Conservation (phyloP, 768 basidiomycete genomes). For the Tubosaeta sp. region DNA sequence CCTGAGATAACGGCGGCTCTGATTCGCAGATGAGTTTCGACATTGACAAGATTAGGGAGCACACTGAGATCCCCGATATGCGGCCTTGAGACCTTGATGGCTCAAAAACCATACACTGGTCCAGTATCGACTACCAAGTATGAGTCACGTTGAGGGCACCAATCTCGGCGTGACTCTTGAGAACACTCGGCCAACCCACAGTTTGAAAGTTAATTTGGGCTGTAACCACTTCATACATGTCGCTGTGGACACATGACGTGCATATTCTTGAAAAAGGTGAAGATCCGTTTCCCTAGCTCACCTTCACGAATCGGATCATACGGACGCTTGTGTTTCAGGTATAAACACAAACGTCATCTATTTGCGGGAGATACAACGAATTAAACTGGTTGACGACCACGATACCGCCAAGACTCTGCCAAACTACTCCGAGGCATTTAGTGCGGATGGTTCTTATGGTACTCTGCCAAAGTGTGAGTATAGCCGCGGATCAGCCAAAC, state of each 20-base stretch:
- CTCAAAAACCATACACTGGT: background rate
- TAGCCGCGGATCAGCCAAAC: background rate
- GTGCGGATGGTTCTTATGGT: constrained; percentile 90
- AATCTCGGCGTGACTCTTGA: background rate
- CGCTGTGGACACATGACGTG: background rate
- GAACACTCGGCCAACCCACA: no score
- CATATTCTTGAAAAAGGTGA: background rate
- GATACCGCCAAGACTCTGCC: constrained; percentile 1
- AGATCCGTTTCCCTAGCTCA: background rate
- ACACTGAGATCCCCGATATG: background rate
- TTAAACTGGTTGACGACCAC: constrained; percentile 8
- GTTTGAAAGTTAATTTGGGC: no score
- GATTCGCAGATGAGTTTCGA: background rate
- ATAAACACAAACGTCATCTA: constrained; percentile 20
- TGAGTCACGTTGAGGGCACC: background rate
- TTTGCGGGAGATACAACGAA: constrained; percentile 22
- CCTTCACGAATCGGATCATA: background rate
- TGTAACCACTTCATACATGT: background rate
- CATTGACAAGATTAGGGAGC: background rate
- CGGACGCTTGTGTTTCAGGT: constrained; percentile 4
- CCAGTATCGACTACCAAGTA: background rate
- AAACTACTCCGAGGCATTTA: constrained; percentile 30
- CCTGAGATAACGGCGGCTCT: background rate
- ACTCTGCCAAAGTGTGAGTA: constrained; percentile 49
- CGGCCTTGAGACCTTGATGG: background rate